These are phyloP conservation scores for Eucalyptus globulus DNA, from an alignment of 345 rosid genomes.

Conservation along the genomic window DNA sequence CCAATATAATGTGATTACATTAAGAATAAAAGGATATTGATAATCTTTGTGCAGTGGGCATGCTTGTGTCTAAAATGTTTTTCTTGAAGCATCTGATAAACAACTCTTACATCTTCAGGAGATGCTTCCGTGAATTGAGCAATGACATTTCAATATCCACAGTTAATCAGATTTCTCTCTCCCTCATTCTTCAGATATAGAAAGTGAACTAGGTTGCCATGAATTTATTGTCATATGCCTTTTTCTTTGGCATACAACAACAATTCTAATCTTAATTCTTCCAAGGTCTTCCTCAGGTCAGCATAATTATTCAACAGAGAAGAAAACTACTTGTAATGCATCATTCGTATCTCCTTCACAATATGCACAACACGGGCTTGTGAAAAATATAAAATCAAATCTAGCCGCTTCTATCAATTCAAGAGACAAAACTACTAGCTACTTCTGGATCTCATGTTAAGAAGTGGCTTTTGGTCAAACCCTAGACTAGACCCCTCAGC, in stretches of 20 bases:
- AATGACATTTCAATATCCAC: background rate
- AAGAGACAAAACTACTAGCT: background rate
- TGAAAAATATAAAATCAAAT: background rate
- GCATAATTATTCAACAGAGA: background rate
- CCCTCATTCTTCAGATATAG: background rate
- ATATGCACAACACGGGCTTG: background rate
- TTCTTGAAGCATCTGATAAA: background rate
- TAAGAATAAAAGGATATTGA: background rate
- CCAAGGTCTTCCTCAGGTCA: background rate
- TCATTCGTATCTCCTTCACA: background rate
- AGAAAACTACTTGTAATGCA: background rate
- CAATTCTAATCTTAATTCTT: background rate
- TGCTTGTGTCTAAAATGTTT: background rate
- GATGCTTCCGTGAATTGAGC: background rate
- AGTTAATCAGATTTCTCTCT: background rate
- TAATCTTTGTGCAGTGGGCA: background rate
- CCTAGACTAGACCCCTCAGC: background rate
- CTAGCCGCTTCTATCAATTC: background rate
- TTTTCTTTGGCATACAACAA: background rate
- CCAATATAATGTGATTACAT: background rate
- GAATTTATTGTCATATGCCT: background rate
- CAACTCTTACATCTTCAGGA: background rate
- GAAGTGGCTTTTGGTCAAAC: background rate
- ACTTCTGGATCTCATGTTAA: background rate
- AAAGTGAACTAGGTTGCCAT: background rate